Conservation (phyloP, 208 protist genomes). For the Trichomonas tenax region DNA sequence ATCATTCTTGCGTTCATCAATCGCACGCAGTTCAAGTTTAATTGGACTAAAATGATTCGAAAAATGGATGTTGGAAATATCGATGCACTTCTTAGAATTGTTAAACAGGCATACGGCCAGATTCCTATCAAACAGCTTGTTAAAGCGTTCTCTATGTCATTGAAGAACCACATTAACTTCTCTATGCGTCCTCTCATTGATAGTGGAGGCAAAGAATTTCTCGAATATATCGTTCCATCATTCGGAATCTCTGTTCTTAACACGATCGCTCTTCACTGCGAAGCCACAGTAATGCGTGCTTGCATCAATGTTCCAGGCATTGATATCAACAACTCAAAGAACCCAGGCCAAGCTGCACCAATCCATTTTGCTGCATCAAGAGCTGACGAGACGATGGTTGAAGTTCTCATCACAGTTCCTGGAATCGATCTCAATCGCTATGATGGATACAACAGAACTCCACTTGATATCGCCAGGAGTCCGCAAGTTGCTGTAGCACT, state of each 20-base stretch:
- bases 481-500: background rate
- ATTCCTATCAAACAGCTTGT: background rate
- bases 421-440: background rate
- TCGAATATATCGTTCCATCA: background rate
- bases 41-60: background rate
- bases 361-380: background rate
- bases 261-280: background rate
- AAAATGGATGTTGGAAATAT: background rate
- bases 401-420: background rate
- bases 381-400: background rate
- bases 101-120: background rate
- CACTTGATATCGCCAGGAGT: background rate
- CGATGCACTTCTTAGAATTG: background rate
- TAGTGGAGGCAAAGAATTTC: background rate
- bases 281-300: background rate
- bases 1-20: background rate
- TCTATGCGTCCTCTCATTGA: background rate
- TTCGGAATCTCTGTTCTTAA: background rate
- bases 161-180: background rate
- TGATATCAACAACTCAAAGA: background rate
- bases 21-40: background rate
- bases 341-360: background rate
- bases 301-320: background rate
- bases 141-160: background rate
- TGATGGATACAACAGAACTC: background rate